Base-by-base conservation (phyloP, 2,329 filamentous ascomycete genomes). In the Cytospora schulzeri region DNA sequence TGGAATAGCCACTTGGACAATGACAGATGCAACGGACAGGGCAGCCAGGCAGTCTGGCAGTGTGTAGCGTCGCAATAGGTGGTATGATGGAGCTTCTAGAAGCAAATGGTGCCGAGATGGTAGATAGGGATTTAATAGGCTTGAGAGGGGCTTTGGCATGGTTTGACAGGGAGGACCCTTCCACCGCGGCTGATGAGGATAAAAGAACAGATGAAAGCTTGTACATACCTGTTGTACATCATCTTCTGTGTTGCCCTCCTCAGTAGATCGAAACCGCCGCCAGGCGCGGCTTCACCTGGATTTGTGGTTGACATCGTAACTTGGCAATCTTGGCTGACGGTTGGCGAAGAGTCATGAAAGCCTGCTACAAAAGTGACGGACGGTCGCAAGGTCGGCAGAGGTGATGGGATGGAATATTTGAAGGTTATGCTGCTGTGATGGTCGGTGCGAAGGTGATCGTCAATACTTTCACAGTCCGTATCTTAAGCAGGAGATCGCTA, bases 221-320 rank as follows among this genome's bases (percentile, higher is more conserved):
- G 74, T 81, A 81, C 84, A 74, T 81, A 86, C 84, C 78, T 87
- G 33, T 62, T 62, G 76, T 84, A 86, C 79, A 83, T 82, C 81
- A 87, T 83, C 70, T 82, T 82, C 71, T 87, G 84, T n/a, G 85
- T 88, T 67, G 85, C 85, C 73, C 84, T 80, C 72, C 83, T 79
- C 68, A 88, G 74, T 69, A 88, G 77, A 75, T 88, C 85, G 70
- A 82, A 85, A 69, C 81, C 79, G 71, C 81, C 79, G 71, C 76
- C 77, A 64, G 75, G 72, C 74, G 73, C 62, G 73, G 72, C 70
- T 73, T 75, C 72, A 50, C 57, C 38, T 50, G 41, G 57, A 55
- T 83, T 81, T 66, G 79, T 76, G 76, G 80, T 80, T 71, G 83
- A 79, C 84, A 86, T 86, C 38, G 29, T 62, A 28, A 41, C 52